A percentile compares a stretch with the other conserved stretches of the same genome.
These are phyloP conservation scores for Aristolochia fimbriata DNA, from an alignment of 164 flowering plant species.

Conservation along the genomic window DNA sequence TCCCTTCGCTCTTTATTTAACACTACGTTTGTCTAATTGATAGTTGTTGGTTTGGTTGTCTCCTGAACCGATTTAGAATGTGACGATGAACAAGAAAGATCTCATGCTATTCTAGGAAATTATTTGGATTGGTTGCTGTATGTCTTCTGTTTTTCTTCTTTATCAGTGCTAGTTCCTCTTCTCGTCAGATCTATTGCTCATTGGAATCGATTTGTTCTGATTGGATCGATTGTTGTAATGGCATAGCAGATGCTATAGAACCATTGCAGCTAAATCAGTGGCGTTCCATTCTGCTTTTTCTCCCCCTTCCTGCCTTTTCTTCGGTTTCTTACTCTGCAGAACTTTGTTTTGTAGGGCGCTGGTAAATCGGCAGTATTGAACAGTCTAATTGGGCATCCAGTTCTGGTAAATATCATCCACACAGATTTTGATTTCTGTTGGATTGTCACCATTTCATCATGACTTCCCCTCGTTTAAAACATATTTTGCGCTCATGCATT, in stretches of 20 bases:
- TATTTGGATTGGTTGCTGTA: background rate
- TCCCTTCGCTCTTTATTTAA: background rate
- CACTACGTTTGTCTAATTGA: background rate
- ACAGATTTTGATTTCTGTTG: background rate
- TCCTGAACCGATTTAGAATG: background rate
- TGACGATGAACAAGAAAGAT: no score
- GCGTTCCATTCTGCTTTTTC: no score
- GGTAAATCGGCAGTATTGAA: constrained; percentile 94
- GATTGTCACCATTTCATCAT: no score
- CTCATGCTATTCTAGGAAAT: background rate
- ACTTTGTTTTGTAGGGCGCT: constrained; percentile 56
- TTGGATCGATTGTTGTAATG: no score
- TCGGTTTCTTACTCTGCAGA: constrained; percentile 1
- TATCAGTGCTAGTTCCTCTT: no score
- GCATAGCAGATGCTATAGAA: no score
- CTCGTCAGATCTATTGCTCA: background rate
- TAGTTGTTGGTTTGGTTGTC: background rate
- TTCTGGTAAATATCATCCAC: constrained; percentile 48
- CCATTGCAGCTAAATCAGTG: no score
- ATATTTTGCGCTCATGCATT: background rate
- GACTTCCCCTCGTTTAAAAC: background rate
- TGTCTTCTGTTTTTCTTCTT: no score
- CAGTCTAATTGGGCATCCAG: constrained; percentile 95
- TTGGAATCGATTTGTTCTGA: background rate
- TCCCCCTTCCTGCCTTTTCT: no score